Percentiles rank a stretch among this genome's conserved stretches.
Evolutionary conservation across 2,329 filamentous ascomycete genomes (phyloP).

Genomic region (Magnaporthiopsis rhizophila): DNA sequence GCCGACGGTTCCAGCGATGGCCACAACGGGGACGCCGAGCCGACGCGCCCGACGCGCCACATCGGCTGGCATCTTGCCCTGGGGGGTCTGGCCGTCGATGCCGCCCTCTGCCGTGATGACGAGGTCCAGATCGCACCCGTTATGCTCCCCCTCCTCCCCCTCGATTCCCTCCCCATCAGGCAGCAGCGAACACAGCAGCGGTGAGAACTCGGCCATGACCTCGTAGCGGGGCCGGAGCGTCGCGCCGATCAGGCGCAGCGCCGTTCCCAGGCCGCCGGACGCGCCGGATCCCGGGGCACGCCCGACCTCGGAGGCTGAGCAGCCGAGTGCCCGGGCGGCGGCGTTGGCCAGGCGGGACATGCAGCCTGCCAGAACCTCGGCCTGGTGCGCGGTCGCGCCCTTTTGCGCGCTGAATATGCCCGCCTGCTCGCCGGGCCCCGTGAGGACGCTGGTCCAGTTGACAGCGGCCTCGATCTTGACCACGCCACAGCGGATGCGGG

Average conservation of each 20-base stretch:
- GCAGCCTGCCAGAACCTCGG: slow-evolving; percentile 31
- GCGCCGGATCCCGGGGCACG: slow-evolving; percentile 38
- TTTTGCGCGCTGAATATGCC: slow-evolving; percentile 44
- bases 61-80: slow-evolving; percentile 45
- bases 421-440: slow-evolving; percentile 39
- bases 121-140: slow-evolving; percentile 29
- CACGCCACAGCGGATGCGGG: neutral
- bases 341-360: slow-evolving; percentile 33
- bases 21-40: slow-evolving; percentile 35
- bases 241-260: slow-evolving; percentile 39
- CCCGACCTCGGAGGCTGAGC: slow-evolving; percentile 24
- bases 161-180: slow-evolving; percentile 27
- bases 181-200: slow-evolving; percentile 34
- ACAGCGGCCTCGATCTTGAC: slow-evolving; percentile 40
- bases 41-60: slow-evolving; percentile 38
- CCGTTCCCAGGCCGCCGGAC: slow-evolving; percentile 43
- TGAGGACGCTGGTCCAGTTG: slow-evolving; percentile 43
- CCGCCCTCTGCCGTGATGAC: slow-evolving; percentile 46
- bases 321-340: slow-evolving; percentile 21
- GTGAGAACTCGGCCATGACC: slow-evolving; percentile 37
- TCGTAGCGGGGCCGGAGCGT: slow-evolving; percentile 37
- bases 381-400: slow-evolving; percentile 35
- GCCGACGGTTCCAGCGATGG: slow-evolving; percentile 29
- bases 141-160: slow-evolving; percentile 13
- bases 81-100: slow-evolving; percentile 41